Evolutionary conservation across 768 basidiomycete species (phyloP), one percentile per base, ranked within the genome.

Genomic region (Galerina sulciceps): DNA sequence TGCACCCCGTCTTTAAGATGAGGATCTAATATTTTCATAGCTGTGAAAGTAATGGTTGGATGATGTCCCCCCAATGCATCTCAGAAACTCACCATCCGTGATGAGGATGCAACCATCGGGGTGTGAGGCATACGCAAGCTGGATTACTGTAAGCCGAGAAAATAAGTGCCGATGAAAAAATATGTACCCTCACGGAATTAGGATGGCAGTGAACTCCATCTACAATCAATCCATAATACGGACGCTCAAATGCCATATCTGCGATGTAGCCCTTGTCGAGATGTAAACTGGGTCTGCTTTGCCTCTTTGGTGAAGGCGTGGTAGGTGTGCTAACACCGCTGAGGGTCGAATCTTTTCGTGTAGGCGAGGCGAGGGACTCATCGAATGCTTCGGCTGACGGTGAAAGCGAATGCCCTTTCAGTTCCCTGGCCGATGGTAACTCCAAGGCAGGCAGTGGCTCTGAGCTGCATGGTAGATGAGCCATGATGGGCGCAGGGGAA

Each of bases 201-300:
- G 94, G 94, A 71, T 96, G 94, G 11, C 87, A 91, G 69, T 96
- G 94, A 53, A 94, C 85, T 0, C 94, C 94, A 69, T 96, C 94
- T 6, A 93, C 93, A 61, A 96, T 96, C 53, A 96, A 76, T 53
- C 89, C 93, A 67, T 92, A 96, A 73, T 86, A 96, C 13, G 94
- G 94, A 61, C 92, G 77, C 57, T 76, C 75, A 60, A 85, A 84
- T 4, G 76, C 79, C 74, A 86, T 85, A 63, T 80, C 79, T 41
- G 81, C 79, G 10, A 81, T 71, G 50, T 79, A 71, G 6, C 81
- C 82, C 62, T 84, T 84, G 36, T 81, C 79, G 20, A 83, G 75
- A 67, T 74, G 79, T 60, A 75, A 66, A 57, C 71, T 73, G 37
- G 69, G 71, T 64, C 70, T 70, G 57, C 71, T 76, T 64, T 62